These are phyloP conservation scores for Penicillium sp. DNA, from an alignment of 2,329 filamentous ascomycete species.

Conservation along the genomic window DNA sequence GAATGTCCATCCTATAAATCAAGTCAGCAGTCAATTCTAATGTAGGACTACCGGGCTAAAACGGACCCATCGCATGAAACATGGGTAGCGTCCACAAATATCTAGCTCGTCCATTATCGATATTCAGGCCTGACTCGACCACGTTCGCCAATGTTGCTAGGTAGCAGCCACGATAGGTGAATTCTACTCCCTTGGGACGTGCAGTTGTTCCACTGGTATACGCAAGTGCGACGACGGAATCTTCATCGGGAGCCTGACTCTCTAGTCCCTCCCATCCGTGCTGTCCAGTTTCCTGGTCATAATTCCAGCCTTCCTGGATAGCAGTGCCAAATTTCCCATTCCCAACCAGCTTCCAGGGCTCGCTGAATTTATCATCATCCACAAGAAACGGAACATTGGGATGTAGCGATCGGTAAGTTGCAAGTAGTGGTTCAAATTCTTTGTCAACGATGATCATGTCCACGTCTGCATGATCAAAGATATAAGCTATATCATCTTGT, in stretches of 20 bases:
- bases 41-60: neutral
- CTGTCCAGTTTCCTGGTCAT: constrained; percentile 65
- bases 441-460: constrained; percentile 84
- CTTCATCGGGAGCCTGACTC: constrained; percentile 69
- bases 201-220: constrained; percentile 96
- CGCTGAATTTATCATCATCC: constrained; percentile 77
- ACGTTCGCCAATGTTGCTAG: constrained; percentile 82
- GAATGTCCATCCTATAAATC: constrained; percentile 67
- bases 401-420: constrained; percentile 61
- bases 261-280: constrained; percentile 77
- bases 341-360: constrained; percentile 67
- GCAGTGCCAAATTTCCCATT: constrained; percentile 83
- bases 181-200: constrained; percentile 87
- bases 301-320: constrained; percentile 73
- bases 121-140: constrained; percentile 83
- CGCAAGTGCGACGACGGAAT: constrained; percentile 79
- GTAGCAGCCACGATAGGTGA: constrained; percentile 84
- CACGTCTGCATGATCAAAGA: constrained; percentile 82
- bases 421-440: constrained; percentile 72
- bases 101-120: constrained; percentile 65
- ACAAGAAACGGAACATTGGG: constrained; percentile 70
- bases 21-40: neutral
- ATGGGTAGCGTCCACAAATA: constrained; percentile 93
- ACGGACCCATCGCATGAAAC: constrained; percentile 64
- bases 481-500: constrained; percentile 82